Conservation (phyloP, 805 yeast species). For the Candida ipomoeae region DNA sequence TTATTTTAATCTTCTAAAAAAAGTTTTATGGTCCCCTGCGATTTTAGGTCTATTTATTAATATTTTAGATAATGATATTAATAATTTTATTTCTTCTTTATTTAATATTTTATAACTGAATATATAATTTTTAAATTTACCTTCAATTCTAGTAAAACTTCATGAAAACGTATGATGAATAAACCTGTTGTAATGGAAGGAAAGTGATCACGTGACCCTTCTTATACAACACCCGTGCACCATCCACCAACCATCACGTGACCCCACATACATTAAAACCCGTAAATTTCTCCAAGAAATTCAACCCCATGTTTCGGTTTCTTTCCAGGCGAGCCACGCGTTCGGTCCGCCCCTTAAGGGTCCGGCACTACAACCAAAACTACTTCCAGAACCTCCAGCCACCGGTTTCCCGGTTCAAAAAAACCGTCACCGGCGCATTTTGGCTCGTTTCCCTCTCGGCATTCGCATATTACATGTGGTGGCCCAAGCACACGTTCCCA, state of each 20-base stretch:
- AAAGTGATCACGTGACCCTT: no score
- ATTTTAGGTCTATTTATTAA: no score
- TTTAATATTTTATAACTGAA: no score
- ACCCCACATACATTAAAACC: not conserved
- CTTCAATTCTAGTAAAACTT: no score
- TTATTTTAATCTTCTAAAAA: no score
- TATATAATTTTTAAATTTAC: no score
- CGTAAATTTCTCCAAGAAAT: not conserved
- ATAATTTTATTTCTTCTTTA: no score
- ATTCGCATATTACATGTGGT: slow-evolving; percentile 41
- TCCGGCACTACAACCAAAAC: slow-evolving; percentile 10
- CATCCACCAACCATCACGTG: not conserved
- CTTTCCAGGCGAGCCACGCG: not conserved
- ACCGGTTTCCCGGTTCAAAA: slow-evolving; percentile 14
- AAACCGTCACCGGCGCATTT: slow-evolving; percentile 10
- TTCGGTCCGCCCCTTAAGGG: not conserved
- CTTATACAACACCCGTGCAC: no score
- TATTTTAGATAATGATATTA: no score
- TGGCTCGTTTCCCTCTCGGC: slow-evolving; percentile 20
- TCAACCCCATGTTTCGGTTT: not conserved
- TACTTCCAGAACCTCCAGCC: slow-evolving; percentile 14
- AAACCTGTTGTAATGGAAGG: no score
- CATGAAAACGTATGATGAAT: no score
- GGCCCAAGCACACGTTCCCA: slow-evolving; percentile 71
- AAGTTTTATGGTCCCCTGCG: no score